Evolutionary conservation across 2,329 filamentous ascomycete genomes (phyloP), one percentile per base, ranked within the genome.

Genomic region (Diaporthe vexans): DNA sequence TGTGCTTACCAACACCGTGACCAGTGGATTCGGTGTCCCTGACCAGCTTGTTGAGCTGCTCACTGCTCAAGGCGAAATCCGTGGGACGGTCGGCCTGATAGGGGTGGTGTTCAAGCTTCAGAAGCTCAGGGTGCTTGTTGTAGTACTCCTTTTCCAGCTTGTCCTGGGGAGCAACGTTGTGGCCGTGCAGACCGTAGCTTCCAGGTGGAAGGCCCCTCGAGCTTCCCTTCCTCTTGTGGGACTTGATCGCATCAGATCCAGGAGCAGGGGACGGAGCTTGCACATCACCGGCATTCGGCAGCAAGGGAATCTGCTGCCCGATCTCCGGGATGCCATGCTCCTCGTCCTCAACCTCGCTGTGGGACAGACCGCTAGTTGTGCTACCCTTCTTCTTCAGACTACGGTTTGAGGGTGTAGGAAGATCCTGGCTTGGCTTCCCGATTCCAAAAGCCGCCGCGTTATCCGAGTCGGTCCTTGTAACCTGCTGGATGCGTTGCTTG

Each of bases 301-400:
- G 93, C 94, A 99, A 97, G 67, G 97, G 97, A 52, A 99, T 96
- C 80, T 95, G 93, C 80, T 94, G 91, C 63, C 96, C 96, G 78
- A 98, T 97, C 81, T 97, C 94, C 2, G 95, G 95, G 79, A 98
- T 98, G 29, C 95, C 96, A 72, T 95, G 92, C 77, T 97, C 94
- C 59, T 96, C 94, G 24, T 93, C 93, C 76, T 92, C 85, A 54
- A 83, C 84, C 59, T 88, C 86, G 73, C 87, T 86, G 61, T 87
- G 86, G 56, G 88, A 88, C 51, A 86, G 81, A 69, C 88, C 88
- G 74, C 87, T 87, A 56, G 83, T 79, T 6, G 84, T 88, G 80
- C 91, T 94, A 40, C 89, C 86, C 77, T 91, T 91, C 77, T 93
- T 91, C 82, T 90, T 91, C 75, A 92, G 83, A 77, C 89, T 90